Base-by-base conservation (phyloP, 495 filamentous ascomycete species). In the Penicillium robsamsonii region DNA sequence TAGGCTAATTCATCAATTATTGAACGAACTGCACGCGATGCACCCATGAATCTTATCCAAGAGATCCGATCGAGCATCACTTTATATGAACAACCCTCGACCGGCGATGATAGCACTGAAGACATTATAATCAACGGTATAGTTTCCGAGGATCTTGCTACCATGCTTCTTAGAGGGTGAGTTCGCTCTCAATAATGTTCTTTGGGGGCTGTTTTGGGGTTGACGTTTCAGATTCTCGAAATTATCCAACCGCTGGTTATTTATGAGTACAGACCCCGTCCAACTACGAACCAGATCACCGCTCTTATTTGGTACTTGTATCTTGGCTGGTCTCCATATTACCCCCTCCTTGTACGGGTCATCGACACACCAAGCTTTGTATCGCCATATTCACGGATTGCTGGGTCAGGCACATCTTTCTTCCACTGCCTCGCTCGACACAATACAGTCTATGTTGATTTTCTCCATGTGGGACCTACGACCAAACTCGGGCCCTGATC, bases 191-290 rank as follows among this genome's bases (percentile, higher is more conserved):
- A 35, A 0, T 1, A n/a, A 37, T n/a, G 15, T 37, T 8, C 35
- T 37, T 7, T n/a, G 6, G 15, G 6, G 7, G 1, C 52, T 51
- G 7, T 20, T 4, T 12, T 13, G 17, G 25, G 5, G 27, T 29
- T 46, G n/a, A 27, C 11, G 13, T 13, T 37, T 4, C 40, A 64
- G 61, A 22, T 64, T 60, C 30, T 58, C 50, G 5, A 60, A 64
- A 7, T 6, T 61, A 35, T 64, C 61, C 5, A 64, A 55, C 31
- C 61, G 61, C 18, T 64, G 61, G 61, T 29, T 64, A 25, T 64
- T 64, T 18, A 58, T 64, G 54, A 58, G 20, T 37, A 64, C 51
- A 18, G 47, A 58, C 11, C 58, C 48, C 1, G 25, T 27, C 1
- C 46, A 55, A 4, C 12, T 64, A 27, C 42, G 55, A 2, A 22